Evolutionary conservation across 768 basidiomycete genomes (phyloP).

Genomic region (Mycena alexandri): DNA sequence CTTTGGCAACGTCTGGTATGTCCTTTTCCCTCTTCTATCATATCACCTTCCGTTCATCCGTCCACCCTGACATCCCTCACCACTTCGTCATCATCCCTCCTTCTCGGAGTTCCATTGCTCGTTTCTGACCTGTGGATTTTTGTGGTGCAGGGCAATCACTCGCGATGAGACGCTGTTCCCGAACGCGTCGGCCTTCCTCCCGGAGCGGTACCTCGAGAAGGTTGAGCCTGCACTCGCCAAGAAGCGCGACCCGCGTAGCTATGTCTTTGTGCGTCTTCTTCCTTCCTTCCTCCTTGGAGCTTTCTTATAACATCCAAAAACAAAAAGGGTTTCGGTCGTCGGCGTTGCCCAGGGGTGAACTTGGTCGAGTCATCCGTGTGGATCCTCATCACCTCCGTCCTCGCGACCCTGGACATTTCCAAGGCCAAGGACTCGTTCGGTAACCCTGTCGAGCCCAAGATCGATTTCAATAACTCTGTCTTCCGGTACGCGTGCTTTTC

Average conservation of each 20-base stretch:
- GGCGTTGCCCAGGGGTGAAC: constrained; percentile 73
- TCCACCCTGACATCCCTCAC: constrained; percentile 44
- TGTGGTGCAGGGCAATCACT: constrained; percentile 56
- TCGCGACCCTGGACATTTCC: constrained; percentile 69
- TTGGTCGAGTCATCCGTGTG: constrained; percentile 75
- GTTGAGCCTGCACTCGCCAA: constrained; percentile 33
- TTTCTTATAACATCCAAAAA: not conserved
- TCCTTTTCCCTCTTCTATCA: constrained; percentile 1
- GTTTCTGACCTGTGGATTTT: constrained; percentile 15
- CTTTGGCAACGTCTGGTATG: constrained; percentile 74
- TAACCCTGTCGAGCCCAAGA: constrained; percentile 58
- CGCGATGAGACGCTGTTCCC: constrained; percentile 64
- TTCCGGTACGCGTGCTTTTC: constrained; percentile 61
- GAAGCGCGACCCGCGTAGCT: constrained; percentile 34
- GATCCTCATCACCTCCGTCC: constrained; percentile 66
- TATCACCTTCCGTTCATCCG: too few species aligned
- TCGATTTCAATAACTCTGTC: constrained; percentile 70
- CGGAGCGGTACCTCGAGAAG: constrained; percentile 42
- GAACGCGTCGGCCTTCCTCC: constrained; percentile 38
- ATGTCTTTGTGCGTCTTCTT: constrained; percentile 34
- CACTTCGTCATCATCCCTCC: constrained; percentile 23
- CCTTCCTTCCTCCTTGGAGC: too few species aligned
- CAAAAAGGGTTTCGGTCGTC: constrained; percentile 53
- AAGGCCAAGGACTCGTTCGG: constrained; percentile 66
- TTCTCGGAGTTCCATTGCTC: constrained; percentile 16